Base-by-base conservation (phyloP, 2,329 filamentous ascomycete species). In the Neocucurbitaria cava region DNA sequence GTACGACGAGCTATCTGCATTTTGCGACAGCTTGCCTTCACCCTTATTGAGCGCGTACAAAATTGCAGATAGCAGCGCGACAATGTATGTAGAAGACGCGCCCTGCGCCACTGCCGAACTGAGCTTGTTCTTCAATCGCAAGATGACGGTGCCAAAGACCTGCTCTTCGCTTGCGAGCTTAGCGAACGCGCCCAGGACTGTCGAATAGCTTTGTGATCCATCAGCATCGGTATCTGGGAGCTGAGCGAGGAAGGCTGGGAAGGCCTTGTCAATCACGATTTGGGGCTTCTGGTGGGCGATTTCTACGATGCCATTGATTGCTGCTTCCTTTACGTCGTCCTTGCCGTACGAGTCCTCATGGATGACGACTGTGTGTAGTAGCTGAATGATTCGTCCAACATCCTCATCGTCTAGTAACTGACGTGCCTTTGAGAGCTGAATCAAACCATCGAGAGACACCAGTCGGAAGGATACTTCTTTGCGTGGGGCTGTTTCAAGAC, bases 171-270 rank as follows among this genome's bases (percentile, higher is more conserved):
- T 78, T 49, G 85, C 86, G 18, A 90, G 81, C 62, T 87, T 85
- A 2, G 87, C 86, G 54, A 90, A 82, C 0, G 81, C 85, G 64
- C 89, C 87, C 21, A 90, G 74, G 0, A 85, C 83, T 5, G 81
- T 75, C n/a, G 82, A 65, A 63, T 87, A 87, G 5, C 72, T 70
- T 6, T 65, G 66, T 9, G 78, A 72, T 3, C 75, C 75, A 17
- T 81, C 79, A n/a, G 76, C 73, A 52, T 83, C 82, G 1, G 75
- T 77, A 55, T 87, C 86, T 1, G 87, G 87, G 3, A 90, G 73
- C 35, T 84, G 82, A 3, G 86, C 85, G 72, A 89, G 81, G 66
- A 89, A 88, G 5, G 84, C 84, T 23, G 87, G 87, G 63, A 89
- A 85, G 0, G 86, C 85, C 52, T 86, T 86, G 42, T 87, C 82